Percentiles rank a stretch among this genome's conserved stretches.
Evolutionary conservation across 208 protist species (phyloP).

Genomic region (Strigomonas culicis): DNA sequence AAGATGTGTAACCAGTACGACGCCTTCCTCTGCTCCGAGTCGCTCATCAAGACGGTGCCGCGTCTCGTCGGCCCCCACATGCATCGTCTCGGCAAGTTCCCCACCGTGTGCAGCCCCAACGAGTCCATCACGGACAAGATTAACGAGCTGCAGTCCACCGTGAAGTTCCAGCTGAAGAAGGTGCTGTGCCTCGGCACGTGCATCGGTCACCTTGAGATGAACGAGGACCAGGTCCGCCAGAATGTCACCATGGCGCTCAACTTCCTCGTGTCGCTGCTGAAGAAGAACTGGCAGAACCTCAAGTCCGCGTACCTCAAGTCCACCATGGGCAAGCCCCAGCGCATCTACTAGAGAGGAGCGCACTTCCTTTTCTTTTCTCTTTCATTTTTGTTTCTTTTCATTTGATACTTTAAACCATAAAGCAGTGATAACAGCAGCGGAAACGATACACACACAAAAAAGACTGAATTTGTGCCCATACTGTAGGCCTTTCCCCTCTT

Average conservation of each 20-base stretch:
- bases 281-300: conserved; percentile 99
- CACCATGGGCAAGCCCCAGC: conserved; percentile 97
- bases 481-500: neutral
- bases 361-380: conserved; percentile 3
- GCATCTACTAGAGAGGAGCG: conserved; percentile 93
- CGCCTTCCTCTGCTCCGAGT: conserved; percentile 97
- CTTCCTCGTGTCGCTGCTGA: conserved; percentile 99
- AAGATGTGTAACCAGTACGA: conserved; percentile 99
- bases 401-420: neutral
- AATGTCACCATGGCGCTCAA: conserved; percentile 98
- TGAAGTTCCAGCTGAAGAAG: conserved; percentile 99
- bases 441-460: neutral
- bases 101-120: conserved; percentile 90
- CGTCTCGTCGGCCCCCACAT: conserved; percentile 96
- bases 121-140: conserved; percentile 96
- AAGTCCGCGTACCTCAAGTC: conserved; percentile 99
- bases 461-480: neutral
- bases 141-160: conserved; percentile 92
- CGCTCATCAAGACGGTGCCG: conserved; percentile 97
- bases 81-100: conserved; percentile 99
- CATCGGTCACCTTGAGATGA: conserved; percentile 97
- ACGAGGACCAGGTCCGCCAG: conserved; percentile 91
- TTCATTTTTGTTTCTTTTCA: conserved; percentile 10
- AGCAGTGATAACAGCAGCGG: neutral
- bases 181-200: conserved; percentile 97